Evolutionary conservation across 768 basidiomycete species (phyloP), one percentile per base, ranked within the genome.

Genomic region (Leucogyrophana mollusca): DNA sequence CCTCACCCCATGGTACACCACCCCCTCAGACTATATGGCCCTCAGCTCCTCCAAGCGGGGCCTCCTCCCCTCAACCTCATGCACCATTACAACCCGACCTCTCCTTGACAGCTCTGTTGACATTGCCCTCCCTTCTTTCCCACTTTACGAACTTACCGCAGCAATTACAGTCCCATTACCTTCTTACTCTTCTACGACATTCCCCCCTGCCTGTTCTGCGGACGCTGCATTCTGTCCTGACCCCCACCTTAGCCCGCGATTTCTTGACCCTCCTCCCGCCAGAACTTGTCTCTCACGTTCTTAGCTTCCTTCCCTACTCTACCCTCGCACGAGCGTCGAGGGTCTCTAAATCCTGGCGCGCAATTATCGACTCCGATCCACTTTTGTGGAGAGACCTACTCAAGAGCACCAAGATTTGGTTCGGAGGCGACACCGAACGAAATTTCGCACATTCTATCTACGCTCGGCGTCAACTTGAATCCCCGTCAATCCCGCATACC

Each of bases 151-250:
- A 66, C 44, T 76, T 98, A 20, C 92, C 94, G 1, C 74, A 86
- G 9, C 76, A 82, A 7, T 72, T 97, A 10, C 95, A 98, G 69
- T 93, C 93, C 4, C 94, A 97, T 65, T 83, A 96, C 58, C 80
- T 98, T 45, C 83, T 97, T 56, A 92, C 92, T 20, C 82, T 98
- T 47, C 73, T 99, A 24, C 87, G 93, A 49, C 91, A 94, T 57
- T 92, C 94, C 4, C 85, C 94, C 3, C 79, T 95, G 16, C 85
- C 92, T 4, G 95, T 97, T 30, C 77, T 99, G 21, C 87, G 95
- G 42, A 89, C 88, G 1, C 69, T 98, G 13, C 87, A 94, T 59
- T 84, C 87, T 27, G 88, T 98, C 56, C 75, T 97, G 55, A 85
- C 88, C 1, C 91, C 89, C 20, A 93, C 92, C 2, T 74, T 98